Base-by-base conservation (phyloP, 2,329 filamentous ascomycete species). In the Xylaria sp. region DNA sequence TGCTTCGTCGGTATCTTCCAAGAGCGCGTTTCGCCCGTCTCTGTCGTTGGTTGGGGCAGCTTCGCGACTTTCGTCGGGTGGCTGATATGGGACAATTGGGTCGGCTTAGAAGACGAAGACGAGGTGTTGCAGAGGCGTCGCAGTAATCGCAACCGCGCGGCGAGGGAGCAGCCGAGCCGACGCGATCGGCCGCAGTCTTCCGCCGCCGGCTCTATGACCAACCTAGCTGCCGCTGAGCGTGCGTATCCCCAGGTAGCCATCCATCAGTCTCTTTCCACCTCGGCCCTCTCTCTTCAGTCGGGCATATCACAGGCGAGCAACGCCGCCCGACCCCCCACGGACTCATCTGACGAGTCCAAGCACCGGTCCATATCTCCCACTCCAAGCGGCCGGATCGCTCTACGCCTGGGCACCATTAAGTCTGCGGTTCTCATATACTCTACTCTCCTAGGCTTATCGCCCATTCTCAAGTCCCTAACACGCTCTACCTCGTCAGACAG, bases 391-490 rank as follows among this genome's bases (percentile, higher is more conserved):
- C 84, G 84, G 55, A 82, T 81, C 13, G 84, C 85, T 73, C 82
- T 87, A 63, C 85, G 88, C 23, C 77, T 98, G 4, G 90, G 91
- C 41, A 98, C 96, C 0, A 90, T 94, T 74, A 98, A 98, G 81
- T 98, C 94, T 0, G 94, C 94, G 0, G 85, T 97, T 46, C 87
- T 98, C 59, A 98, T 98, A 76, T 98, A 97, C 82, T 97, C 92
- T 74, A 94, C 94, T 3, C 86, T 99, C 15, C 89, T 98, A 3
- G 96, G 95, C 12, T 87, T 99, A 3, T 97, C 93, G 51, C 96
- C 96, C 0, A 98, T 99, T 72, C 89, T 99, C 70, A 98, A 98
- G 80, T 98, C 94, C 1, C 88, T 99, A n/a, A 99, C 96, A 0
- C 89, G 88, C 60, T 98, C 94, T 5, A 98, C 95, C 4, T 95